Base-by-base conservation (phyloP, 345 rosid genomes). In the Ceriops zippeliana region DNA sequence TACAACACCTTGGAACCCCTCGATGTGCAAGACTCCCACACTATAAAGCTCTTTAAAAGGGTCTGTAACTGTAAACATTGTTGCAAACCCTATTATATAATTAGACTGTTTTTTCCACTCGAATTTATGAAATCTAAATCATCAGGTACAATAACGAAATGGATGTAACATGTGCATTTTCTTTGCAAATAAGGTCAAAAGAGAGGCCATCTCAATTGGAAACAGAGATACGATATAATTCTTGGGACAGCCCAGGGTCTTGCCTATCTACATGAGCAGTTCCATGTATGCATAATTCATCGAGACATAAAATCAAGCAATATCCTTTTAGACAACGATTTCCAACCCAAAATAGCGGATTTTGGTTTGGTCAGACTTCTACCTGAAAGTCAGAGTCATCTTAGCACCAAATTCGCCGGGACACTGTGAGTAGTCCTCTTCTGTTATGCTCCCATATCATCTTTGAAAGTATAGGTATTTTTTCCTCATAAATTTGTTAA, bases 291-390 rank as follows among this genome's bases (percentile, higher is more conserved):
- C 83, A 85, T 80, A 67, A 85, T 85, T 19, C 88, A 85, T 68
- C 72, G 86, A 31, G 86, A 85, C 69, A 85, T 82, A 5, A 85
- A 85, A 72, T 52, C 86, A 15, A 78, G 80, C 65, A 85, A 85
- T 53, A 80, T 85, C 69, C 83, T 78, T 27, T 35, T 85, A 1
- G 86, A 80, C 3, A 72, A 78, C 0, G 77, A 74, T 66, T 78
- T 82, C 35, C 86, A 82, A 27, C 86, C 84, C 1, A 85, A 82
- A 61, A 82, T 85, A 2, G 88, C 84, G 17, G 86, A 82, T 65
- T 85, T 85, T 63, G 88, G 88, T 30, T 51, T 85, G 74, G 86
- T 75, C 13, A 82, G 86, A 79, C 84, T 82, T 70, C 66, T 85
- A 5, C 84, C 88, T 0, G 70, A 80, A 19, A 68, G 68, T 56